Evolutionary conservation across 495 filamentous ascomycete species (phyloP).

Genomic region (Ramalina peruviana): DNA sequence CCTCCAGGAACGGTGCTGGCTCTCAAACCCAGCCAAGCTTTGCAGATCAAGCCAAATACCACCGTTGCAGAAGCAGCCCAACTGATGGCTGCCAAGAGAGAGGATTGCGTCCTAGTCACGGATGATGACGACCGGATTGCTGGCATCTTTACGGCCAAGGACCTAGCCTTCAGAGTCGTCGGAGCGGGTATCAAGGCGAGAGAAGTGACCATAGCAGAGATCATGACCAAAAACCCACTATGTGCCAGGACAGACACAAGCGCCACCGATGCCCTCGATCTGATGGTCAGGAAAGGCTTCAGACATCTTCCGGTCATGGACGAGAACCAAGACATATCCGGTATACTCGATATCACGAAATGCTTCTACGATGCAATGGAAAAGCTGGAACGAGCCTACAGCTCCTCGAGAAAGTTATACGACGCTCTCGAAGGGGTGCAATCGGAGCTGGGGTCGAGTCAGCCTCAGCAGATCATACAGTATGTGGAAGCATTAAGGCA

Average conservation of each 20-base stretch:
- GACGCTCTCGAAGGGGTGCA: slow-evolving; percentile 98
- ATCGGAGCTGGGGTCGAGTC: slow-evolving; percentile 87
- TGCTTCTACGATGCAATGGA: slow-evolving; percentile 99
- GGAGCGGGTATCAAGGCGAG: slow-evolving; percentile 83
- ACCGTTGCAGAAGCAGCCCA: slow-evolving; percentile 95
- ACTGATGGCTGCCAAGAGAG: slow-evolving; percentile 96
- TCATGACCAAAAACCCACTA: slow-evolving; percentile 99
- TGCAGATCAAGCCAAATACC: slow-evolving; percentile 93
- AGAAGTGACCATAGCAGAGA: slow-evolving; percentile 85
- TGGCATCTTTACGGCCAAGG: slow-evolving; percentile 98
- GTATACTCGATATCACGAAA: slow-evolving; percentile 97
- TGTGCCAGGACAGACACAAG: slow-evolving; percentile 96
- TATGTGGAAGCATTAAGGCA: slow-evolving; percentile 89
- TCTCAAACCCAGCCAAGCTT: slow-evolving; percentile 83
- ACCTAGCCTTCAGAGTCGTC: slow-evolving; percentile 93
- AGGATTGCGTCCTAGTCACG: slow-evolving; percentile 97
- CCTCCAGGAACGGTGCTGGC: slow-evolving; percentile 92
- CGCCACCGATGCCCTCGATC: slow-evolving; percentile 89
- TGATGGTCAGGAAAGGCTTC: slow-evolving; percentile 98
- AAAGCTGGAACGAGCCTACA: slow-evolving; percentile 92
- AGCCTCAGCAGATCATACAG: slow-evolving; percentile 96
- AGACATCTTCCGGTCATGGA: slow-evolving; percentile 98
- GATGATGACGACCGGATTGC: slow-evolving; percentile 96
- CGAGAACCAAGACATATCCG: slow-evolving; percentile 97
- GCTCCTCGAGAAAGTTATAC: slow-evolving; percentile 89